Evolutionary conservation across 1,284 basidiomycete species (phyloP).

Genomic region (Prillingera fragicola): DNA sequence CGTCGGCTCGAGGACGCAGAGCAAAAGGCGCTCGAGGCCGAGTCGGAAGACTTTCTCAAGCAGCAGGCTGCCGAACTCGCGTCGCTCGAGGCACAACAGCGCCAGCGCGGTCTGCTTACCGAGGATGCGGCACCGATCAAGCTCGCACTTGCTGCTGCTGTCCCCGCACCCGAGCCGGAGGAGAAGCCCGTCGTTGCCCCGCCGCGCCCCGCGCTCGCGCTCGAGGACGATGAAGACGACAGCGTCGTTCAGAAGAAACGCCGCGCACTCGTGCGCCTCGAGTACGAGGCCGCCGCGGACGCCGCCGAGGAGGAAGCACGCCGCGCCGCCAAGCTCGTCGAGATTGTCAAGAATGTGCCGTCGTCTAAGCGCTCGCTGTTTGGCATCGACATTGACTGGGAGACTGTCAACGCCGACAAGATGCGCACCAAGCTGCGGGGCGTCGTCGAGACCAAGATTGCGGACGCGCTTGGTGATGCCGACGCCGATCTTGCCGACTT

Average conservation of each 20-base stretch:
- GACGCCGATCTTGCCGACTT: slow-evolving; percentile 73
- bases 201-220: slow-evolving; percentile 51
- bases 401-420: slow-evolving; percentile 69
- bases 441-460: slow-evolving; percentile 69
- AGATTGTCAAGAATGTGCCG: slow-evolving; percentile 64
- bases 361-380: slow-evolving; percentile 67
- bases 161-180: slow-evolving; percentile 10
- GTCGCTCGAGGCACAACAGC: slow-evolving; percentile 74
- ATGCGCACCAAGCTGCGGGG: slow-evolving; percentile 76
- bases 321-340: slow-evolving; percentile 67
- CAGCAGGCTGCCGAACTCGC: slow-evolving; percentile 88
- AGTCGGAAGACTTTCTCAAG: slow-evolving; percentile 81
- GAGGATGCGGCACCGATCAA: slow-evolving; percentile 83
- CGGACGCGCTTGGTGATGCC: slow-evolving; percentile 75
- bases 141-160: slow-evolving; percentile 57
- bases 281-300: slow-evolving; percentile 55
- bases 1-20: slow-evolving; percentile 74
- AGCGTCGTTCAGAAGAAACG: slow-evolving; percentile 65
- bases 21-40: slow-evolving; percentile 69
- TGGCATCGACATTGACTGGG: slow-evolving; percentile 76
- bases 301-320: slow-evolving; percentile 52
- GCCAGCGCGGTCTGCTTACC: slow-evolving; percentile 77
- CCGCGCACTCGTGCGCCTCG: slow-evolving; percentile 73
- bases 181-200: slow-evolving; percentile 45
- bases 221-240: slow-evolving; percentile 71